Conservation (phyloP, 495 filamentous ascomycete species). For the Cryomyces minteri region DNA sequence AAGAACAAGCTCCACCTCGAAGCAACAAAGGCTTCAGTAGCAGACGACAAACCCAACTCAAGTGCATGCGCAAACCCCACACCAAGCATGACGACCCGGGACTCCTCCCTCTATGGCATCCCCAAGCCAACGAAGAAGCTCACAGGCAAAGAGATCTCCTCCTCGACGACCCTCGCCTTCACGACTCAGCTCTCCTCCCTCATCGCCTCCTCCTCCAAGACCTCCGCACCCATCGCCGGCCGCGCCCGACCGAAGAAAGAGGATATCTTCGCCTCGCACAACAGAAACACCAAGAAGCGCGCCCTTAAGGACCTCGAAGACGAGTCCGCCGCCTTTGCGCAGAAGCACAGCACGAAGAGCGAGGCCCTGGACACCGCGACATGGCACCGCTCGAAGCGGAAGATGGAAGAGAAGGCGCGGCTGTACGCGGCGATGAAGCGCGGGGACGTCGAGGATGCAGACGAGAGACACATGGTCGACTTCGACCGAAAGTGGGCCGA, state of each 20-base stretch:
- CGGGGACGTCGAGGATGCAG: conserved; percentile 39
- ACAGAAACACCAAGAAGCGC: conserved; percentile 50
- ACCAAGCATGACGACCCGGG: conserved; percentile 30
- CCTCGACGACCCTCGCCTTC: conserved; percentile 64
- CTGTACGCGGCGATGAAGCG: conserved; percentile 73
- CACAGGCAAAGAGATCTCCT: conserved; percentile 38
- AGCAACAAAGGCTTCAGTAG: too few species aligned
- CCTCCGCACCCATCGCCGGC: conserved; percentile 24
- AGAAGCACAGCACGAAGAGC: conserved; percentile 24
- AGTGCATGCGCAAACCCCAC: too few species aligned
- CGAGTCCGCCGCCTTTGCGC: conserved; percentile 8
- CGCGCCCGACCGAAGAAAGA: conserved; percentile 49
- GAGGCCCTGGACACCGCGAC: conserved; percentile 22
- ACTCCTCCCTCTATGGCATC: conserved; percentile 55
- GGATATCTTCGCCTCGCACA: conserved; percentile 52
- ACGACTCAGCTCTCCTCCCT: conserved; percentile 21
- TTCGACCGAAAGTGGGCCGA: conserved; percentile 93
- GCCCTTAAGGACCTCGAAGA: conserved; percentile 30
- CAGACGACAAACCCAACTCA: too few species aligned
- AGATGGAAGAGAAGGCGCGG: conserved; percentile 73
- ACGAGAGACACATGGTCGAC: conserved; percentile 52
- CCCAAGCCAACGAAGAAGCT: conserved; percentile 33
- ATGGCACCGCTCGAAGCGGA: conserved; percentile 47
- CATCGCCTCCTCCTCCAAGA: conserved; percentile 14
- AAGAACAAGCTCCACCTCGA: too few species aligned